A percentile compares a stretch with the other conserved stretches of the same genome.
These are phyloP conservation scores for Cucumis cinereus DNA, from an alignment of 306 rosid genomes.

Conservation along the genomic window DNA sequence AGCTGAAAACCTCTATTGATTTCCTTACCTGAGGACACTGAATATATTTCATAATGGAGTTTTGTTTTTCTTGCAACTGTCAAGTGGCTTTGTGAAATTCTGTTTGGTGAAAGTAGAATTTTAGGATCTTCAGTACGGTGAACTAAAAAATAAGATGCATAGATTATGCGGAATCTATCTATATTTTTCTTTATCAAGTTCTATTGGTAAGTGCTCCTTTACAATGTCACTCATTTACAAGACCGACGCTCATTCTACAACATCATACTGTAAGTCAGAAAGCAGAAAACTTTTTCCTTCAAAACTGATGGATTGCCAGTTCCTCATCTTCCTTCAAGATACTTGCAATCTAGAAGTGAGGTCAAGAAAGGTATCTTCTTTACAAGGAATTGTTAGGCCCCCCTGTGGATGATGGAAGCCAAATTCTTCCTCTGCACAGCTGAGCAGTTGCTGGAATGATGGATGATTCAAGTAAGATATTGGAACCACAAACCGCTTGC, in stretches of 20 bases:
- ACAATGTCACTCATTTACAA: conserved; percentile 5
- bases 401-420: conserved; percentile 35
- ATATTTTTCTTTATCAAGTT: neutral
- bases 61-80: neutral
- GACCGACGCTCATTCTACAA: neutral
- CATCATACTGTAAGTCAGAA: neutral
- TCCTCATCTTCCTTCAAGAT: neutral
- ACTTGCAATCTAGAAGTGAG: conserved; percentile 16
- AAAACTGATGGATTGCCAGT: neutral
- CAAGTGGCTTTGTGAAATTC: neutral
- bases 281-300: neutral
- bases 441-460: conserved; percentile 11
- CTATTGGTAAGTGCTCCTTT: neutral
- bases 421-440: conserved; percentile 28
- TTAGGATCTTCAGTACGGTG: neutral
- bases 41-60: neutral
- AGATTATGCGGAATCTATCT: neutral
- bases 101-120: neutral
- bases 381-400: conserved; percentile 38
- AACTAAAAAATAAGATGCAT: neutral
- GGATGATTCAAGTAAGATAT: conserved; percentile 19
- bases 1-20: neutral
- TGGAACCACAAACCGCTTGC: neutral
- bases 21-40: neutral
- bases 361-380: conserved; percentile 21